Conservation (phyloP, 2,329 filamentous ascomycete species). For the Zymoseptoria brevis region DNA sequence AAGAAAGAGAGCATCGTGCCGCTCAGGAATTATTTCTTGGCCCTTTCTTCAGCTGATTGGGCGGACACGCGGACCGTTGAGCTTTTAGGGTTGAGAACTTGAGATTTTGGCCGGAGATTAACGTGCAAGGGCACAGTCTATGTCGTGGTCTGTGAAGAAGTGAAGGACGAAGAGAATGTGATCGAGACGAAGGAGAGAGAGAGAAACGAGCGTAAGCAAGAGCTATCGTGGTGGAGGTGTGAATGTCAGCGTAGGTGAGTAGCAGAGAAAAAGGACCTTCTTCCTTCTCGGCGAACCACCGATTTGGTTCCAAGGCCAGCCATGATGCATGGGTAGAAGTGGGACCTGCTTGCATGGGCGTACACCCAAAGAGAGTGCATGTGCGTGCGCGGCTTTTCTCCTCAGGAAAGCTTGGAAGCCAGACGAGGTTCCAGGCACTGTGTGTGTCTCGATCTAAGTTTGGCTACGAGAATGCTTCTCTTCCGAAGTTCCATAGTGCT, state of each 20-base stretch:
- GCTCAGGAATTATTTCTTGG: neutral
- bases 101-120: neutral
- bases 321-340: neutral
- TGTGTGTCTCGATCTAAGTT: neutral
- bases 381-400: neutral
- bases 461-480: neutral
- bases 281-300: neutral
- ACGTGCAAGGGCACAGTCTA: neutral
- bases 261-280: neutral
- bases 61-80: neutral
- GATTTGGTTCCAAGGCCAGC: neutral
- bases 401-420: no score
- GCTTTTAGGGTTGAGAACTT: neutral
- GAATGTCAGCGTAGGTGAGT: neutral
- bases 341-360: neutral
- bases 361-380: neutral
- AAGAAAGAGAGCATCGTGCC: conserved; percentile 24
- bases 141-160: neutral
- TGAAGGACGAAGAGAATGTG: neutral
- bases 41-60: conserved; percentile 1
- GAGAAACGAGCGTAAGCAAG: neutral
- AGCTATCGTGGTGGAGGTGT: neutral
- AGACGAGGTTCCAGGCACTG: neutral
- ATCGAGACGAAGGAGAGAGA: neutral
- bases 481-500: neutral